Evolutionary conservation across 495 filamentous ascomycete species (phyloP), one percentile per base, ranked within the genome.

Genomic region (Evernia prunastri): DNA sequence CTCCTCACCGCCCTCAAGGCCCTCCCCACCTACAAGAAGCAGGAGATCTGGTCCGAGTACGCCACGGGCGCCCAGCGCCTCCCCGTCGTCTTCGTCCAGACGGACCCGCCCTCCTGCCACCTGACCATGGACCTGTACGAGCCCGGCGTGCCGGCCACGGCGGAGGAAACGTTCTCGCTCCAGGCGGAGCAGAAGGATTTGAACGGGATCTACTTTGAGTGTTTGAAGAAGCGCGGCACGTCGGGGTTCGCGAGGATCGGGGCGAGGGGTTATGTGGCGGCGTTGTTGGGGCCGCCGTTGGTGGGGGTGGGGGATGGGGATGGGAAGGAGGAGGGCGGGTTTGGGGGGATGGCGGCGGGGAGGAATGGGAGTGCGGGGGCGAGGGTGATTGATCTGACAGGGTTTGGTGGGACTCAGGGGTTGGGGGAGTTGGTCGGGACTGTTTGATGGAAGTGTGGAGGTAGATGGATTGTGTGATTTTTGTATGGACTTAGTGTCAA

Each of bases 171-270:
- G 18, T 65, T 65, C 12, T 65, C 63, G 18, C 35, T 65, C 35
- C 12, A 27, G 5, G 58, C 45, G 18, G 63, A 56, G 35, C 63
- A 65, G 13, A 39, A 15, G 25, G 63, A 65, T 40, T 17, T 65
- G 47, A 65, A 65, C 47, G 27, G 59, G 20, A 61, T 65, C 37
- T 65, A 65, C 27, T 65, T 61, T 42, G 17, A 29, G 1, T 65
- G 63, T 47, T 42, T 65, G 17, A 65, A 61, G 27, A 8, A 23
- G 39, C 15, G 49, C 23, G 31, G 49, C 12, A 18, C 11, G 3
- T 27, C 53, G 43, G 63, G 63, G 2, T 54, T 61, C 13, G 53
- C 42, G n/a, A 43, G 63, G 10, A 57, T 65, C 37, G 63, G 63
- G 9, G 15, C 29, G 27, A 37, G 56, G 0, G 63, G 63, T 5